Percentiles rank a stretch among this genome's conserved stretches.
Conservation (phyloP, 306 rosid species). For the Castanopsis chinensis region DNA sequence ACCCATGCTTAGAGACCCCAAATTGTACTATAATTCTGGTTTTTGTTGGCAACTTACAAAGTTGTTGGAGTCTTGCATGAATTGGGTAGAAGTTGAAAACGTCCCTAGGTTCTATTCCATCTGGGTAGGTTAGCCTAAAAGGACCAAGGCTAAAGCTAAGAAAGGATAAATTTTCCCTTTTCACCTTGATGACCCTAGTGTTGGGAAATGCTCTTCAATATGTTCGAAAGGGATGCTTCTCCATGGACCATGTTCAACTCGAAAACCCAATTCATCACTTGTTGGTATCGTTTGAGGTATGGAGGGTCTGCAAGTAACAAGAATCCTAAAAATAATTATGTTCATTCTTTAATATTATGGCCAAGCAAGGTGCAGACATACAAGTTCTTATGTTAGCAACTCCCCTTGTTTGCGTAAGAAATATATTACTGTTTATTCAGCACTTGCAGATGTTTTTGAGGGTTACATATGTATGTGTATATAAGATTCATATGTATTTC, state of each 20-base stretch:
- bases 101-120: not conserved
- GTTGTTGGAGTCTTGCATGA: not conserved
- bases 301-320: not conserved
- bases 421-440: not conserved
- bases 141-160: not conserved
- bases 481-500: not conserved
- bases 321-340: not conserved
- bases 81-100: not conserved
- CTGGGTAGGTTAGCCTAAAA: not conserved
- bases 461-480: not conserved
- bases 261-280: not conserved
- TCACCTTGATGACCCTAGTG: not conserved
- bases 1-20: not conserved
- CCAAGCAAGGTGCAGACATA: not conserved
- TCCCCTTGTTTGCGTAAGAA: not conserved
- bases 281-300: not conserved
- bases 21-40: not conserved
- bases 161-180: not conserved
- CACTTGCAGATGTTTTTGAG: no score
- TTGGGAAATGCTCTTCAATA: not conserved
- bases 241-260: not conserved
- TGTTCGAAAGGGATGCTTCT: not conserved
- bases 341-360: not conserved
- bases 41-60: not conserved
- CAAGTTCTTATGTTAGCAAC: not conserved